phyloP scores from a whole-genome alignment of 192 early-diverging fungal species.

The Pilobolus umbonatus region DNA sequence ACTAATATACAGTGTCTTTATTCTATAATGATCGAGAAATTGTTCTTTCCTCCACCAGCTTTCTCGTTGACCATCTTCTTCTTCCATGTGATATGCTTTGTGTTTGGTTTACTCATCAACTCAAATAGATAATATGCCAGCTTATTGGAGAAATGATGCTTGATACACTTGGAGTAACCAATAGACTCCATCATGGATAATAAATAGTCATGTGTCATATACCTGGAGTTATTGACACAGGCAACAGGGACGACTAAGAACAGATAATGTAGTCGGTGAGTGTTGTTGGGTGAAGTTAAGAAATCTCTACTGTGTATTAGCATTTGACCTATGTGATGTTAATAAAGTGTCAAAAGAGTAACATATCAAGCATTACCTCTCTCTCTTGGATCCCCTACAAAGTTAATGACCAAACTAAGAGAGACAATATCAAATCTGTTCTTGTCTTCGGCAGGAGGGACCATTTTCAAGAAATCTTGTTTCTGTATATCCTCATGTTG shows the following conservation, averaged over 20 bases:
- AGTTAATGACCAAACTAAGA: slow-evolving; percentile 84
- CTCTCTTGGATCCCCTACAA: slow-evolving; percentile 69
- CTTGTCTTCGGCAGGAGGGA: slow-evolving; percentile 30
- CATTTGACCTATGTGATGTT: slow-evolving; percentile 33
- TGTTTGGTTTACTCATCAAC: slow-evolving; percentile 10
- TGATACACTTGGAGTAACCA: slow-evolving; percentile 55
- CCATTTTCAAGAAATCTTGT: slow-evolving; percentile 82
- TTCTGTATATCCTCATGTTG: slow-evolving; percentile 65
- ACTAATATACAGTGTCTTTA: not conserved
- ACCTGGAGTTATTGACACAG: slow-evolving; percentile 81
- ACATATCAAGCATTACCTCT: slow-evolving; percentile 43
- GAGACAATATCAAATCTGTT: slow-evolving; percentile 73
- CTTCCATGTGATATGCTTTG: slow-evolving; percentile 30
- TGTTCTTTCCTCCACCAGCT: slow-evolving; percentile 52
- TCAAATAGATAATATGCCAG: slow-evolving; percentile 78
- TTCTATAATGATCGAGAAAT: slow-evolving; percentile 63
- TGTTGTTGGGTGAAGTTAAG: not conserved
- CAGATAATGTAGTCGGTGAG: slow-evolving; percentile 41
- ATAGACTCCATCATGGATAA: slow-evolving; percentile 56
- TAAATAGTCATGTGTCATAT: slow-evolving; percentile 73
- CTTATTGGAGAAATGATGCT: slow-evolving; percentile 63
- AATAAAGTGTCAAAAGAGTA: not conserved
- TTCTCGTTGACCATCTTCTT: slow-evolving; percentile 68
- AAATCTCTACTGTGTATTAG: slow-evolving; percentile 30
- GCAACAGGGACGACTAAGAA: slow-evolving; percentile 80